Conservation (phyloP, 106 monocot genomes). For the Dendrobium officinale region DNA sequence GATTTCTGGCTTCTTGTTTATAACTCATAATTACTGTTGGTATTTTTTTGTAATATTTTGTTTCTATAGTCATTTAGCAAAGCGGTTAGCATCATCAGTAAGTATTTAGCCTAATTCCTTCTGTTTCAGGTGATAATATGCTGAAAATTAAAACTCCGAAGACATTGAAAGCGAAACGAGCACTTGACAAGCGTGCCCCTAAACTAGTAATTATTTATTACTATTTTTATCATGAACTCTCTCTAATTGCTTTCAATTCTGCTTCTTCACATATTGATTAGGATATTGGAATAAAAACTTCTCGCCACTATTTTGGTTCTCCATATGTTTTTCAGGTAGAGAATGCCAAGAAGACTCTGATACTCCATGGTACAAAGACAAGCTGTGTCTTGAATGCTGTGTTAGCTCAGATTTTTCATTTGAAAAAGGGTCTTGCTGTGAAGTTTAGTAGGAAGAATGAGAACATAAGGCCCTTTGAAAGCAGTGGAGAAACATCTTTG, state of each 20-base stretch:
- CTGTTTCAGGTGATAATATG: constrained; percentile 26
- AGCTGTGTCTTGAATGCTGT: constrained; percentile 55
- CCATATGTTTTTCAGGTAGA: constrained; percentile 42
- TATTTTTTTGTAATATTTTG: too few species aligned
- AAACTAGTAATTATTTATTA: constrained; percentile 40
- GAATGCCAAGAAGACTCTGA: constrained; percentile 76
- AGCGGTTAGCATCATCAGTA: too few species aligned
- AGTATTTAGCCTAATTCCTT: neutral
- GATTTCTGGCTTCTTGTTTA: too few species aligned
- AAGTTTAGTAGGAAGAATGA: constrained; percentile 70
- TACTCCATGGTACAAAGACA: constrained; percentile 88
- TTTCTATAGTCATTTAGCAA: too few species aligned
- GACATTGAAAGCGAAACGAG: constrained; percentile 47
- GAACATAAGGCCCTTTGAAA: constrained; percentile 80
- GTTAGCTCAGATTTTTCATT: constrained; percentile 57
- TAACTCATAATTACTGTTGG: too few species aligned
- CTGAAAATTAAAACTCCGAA: constrained; percentile 65
- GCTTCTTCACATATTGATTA: neutral
- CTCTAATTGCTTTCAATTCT: neutral
- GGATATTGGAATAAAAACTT: neutral
- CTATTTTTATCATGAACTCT: neutral
- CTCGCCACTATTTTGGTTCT: neutral
- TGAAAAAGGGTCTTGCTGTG: constrained; percentile 60
- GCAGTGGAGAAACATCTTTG: constrained; percentile 63
- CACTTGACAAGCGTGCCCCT: constrained; percentile 62